A percentile compares a stretch with the other conserved stretches of the same genome.
phyloP scores from a whole-genome alignment of 768 basidiomycete genomes.

The Rhodotorula paludigena region DNA sequence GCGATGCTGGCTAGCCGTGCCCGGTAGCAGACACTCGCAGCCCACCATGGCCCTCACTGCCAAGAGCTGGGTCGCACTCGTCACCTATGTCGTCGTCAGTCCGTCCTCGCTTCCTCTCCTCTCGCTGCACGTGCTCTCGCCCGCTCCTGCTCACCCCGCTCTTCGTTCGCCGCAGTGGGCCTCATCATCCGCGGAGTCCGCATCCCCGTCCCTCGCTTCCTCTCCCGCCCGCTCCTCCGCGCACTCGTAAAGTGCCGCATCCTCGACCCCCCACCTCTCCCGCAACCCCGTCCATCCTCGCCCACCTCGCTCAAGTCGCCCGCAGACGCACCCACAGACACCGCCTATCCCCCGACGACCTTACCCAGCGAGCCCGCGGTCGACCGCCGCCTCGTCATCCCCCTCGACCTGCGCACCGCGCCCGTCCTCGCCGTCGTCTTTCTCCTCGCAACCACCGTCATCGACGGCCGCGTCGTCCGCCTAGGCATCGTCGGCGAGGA shows the following conservation, averaged over 20 bases:
- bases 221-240: constrained; percentile 12
- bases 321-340: too few species aligned
- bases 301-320: neutral
- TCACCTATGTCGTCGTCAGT: constrained; percentile 15
- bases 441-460: constrained; percentile 49
- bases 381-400: constrained; percentile 17
- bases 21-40: neutral
- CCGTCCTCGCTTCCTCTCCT: neutral
- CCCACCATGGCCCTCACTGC: neutral
- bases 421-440: constrained; percentile 51
- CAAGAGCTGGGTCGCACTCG: constrained; percentile 2
- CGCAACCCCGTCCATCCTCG: neutral
- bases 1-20: too few species aligned
- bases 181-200: constrained; percentile 34
- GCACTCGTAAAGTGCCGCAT: constrained; percentile 11
- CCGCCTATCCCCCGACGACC: too few species aligned
- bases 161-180: constrained; percentile 16
- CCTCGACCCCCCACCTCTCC: constrained; percentile 14
- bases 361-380: neutral
- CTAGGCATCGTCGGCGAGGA: constrained; percentile 77
- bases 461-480: constrained; percentile 55
- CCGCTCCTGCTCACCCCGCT: neutral
- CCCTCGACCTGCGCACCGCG: constrained; percentile 46
- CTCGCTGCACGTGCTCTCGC: neutral
- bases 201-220: constrained; percentile 8